Base-by-base conservation (phyloP, 257 asterid genomes). In the Ajuga chamaepitys region DNA sequence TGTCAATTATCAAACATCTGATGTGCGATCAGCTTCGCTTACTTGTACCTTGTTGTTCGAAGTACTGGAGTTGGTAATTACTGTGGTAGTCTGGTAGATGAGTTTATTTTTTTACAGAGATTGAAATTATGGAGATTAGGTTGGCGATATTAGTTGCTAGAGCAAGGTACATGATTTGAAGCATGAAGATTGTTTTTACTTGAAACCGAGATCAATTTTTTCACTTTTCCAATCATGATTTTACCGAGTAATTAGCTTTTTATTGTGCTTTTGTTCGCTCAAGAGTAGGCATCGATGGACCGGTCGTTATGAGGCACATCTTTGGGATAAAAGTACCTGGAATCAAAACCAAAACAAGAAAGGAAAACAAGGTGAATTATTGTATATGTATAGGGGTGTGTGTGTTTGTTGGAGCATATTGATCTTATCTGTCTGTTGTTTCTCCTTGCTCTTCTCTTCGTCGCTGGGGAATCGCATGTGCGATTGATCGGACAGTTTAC, bases 321-420 rank as follows among this genome's bases (percentile, higher is more conserved):
- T 93, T 61, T 93, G 99, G 99, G 99, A 93, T 75, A 93, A 89
- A 82, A 93, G 90, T 73, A 93, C 99, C 62, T 93, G 99, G 99
- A 93, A 93, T 78, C 97, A 93, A 63, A 93, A 86, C 75, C 99
- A 93, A 67, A 93, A 93, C 68, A 93, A 93, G 81, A 93, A 93
- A 76, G 99, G 99, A 71, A 93, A 93, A 77, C 99, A 93, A 93
- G 99, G 99, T 93, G 26, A 70, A 53, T 51, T 56, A 24, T 9
- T 51, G 28, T 34, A 2, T 40, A 11, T 52, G 16, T 5, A 5
- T 17, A 7, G n/a, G 13, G 58, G 54, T 22, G 32, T 22, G 35
- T 13, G 22, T 28, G 30, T 7, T 10, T 45, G n/a, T 46, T 65
- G 55, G 32, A 25, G 64, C 51, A 64, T n/a, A 66, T 75, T 46